A percentile compares a stretch with the other conserved stretches of the same genome.
phyloP scores from a whole-genome alignment of 2,329 filamentous ascomycete species.

The Scorias spongiosa region DNA sequence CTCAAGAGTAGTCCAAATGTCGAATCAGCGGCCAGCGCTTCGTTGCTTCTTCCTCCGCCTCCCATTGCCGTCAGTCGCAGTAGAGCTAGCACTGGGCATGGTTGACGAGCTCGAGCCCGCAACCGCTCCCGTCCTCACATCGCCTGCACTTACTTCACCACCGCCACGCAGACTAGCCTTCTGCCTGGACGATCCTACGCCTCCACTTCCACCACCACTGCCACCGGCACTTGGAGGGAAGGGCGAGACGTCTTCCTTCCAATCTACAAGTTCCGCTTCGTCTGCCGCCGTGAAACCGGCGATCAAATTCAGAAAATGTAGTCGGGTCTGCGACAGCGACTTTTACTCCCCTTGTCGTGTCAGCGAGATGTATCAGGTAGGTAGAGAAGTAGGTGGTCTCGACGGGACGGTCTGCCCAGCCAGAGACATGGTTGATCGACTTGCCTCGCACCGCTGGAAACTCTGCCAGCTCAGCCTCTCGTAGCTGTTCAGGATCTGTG shows the following conservation, averaged over 20 bases:
- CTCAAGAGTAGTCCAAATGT: too few relatives aligned
- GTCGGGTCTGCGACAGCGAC: conserved; percentile 19
- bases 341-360: conserved; percentile 3
- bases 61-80: background rate
- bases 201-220: background rate
- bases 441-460: conserved; percentile 14
- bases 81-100: background rate
- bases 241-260: conserved; percentile 14
- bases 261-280: conserved; percentile 9
- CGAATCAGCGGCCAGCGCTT: background rate
- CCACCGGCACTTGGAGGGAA: background rate
- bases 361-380: background rate
- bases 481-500: conserved; percentile 17
- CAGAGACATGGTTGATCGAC: conserved; percentile 1
- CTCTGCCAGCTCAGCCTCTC: conserved; percentile 18
- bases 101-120: background rate
- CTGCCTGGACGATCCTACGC: background rate
- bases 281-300: conserved; percentile 13
- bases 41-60: background rate
- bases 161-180: background rate
- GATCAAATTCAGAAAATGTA: conserved; percentile 17
- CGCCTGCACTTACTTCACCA: background rate
- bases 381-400: background rate
- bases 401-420: background rate
- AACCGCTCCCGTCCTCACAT: background rate